These are phyloP conservation scores for Colletotrichum neosansevieriae DNA, from an alignment of 2,329 filamentous ascomycete species.

Conservation along the genomic window DNA sequence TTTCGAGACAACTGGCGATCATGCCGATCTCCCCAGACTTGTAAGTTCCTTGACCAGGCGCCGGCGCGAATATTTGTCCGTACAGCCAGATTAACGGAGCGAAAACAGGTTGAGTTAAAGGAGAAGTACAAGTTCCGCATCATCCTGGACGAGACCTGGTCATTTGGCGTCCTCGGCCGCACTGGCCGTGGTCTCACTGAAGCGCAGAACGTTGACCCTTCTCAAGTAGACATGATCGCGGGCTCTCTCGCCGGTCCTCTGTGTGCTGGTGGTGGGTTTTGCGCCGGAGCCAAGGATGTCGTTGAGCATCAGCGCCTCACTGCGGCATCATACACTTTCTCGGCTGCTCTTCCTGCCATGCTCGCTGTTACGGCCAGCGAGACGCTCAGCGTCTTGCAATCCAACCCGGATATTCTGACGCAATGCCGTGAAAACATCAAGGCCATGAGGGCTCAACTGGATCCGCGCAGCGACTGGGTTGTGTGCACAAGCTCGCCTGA, in stretches of 20 bases:
- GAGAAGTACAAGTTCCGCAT: conserved; percentile 97
- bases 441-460: conserved; percentile 86
- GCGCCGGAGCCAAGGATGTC: conserved; percentile 89
- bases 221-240: conserved; percentile 96
- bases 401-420: conserved; percentile 83
- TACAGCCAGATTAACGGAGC: conserved; percentile 23
- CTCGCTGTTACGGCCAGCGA: conserved; percentile 96
- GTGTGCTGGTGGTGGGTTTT: conserved; percentile 95
- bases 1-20: conserved; percentile 91
- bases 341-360: conserved; percentile 92
- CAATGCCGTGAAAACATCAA: conserved; percentile 89
- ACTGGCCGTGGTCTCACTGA: conserved; percentile 95
- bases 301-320: conserved; percentile 97
- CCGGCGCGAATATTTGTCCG: background rate
- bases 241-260: conserved; percentile 91
- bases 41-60: conserved; percentile 60
- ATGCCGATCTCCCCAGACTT: conserved; percentile 85
- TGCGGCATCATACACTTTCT: conserved; percentile 93
- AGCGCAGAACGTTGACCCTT: conserved; percentile 94
- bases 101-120: conserved; percentile 78
- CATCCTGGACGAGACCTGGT: conserved; percentile 97
- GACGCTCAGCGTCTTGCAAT: conserved; percentile 86
- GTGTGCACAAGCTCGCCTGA: conserved; percentile 82
- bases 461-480: conserved; percentile 95
- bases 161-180: conserved; percentile 92